Base-by-base conservation (phyloP, 495 filamentous ascomycete genomes). In the Lepidopterella palustris region DNA sequence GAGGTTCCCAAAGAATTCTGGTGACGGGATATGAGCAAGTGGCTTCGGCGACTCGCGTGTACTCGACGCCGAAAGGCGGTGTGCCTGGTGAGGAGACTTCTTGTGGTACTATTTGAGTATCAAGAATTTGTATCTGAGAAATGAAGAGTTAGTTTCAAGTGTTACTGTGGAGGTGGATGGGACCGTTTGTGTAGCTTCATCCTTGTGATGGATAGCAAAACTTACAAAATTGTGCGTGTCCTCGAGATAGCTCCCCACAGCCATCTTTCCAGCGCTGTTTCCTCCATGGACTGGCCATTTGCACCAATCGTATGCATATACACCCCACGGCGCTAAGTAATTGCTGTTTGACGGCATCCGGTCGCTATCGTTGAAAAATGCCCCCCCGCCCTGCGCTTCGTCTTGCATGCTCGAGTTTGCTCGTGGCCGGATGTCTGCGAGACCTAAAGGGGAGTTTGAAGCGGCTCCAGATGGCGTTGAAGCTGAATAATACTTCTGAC, bases 271-370 rank as follows among this genome's bases (percentile, higher is more conserved):
- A 9, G 82, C 84, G 35, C 70, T 68, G 45, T 61, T 62, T 55
- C 89, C 90, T 53, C 84, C 75, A 28, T 82, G 81, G 1, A 92
- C 83, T n/a, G 86, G 81, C 95, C 95, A 99, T 74, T 97, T 97
- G 73, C 93, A 99, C 95, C 95, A 99, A 77, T 99, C 95, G 62
- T 95, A 88, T 8, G 95, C 92, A 72, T 96, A 97, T 39, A 95
- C 86, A 35, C 89, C 85, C 89, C 93, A 99, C 1, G 91, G 91
- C 5, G 92, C 92, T 63, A 97, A 77, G 72, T 97, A 97, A 65
- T 92, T 96, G 75, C 91, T 86, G 65, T 87, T 89, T 6, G 80
- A 81, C 0, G 84, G 78, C 5, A 81, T 68, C 15, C 58, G 55
- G 32, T 80, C 76, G 20, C 68, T 74, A 35, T 84, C 82, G 26